phyloP scores from a whole-genome alignment of 345 rosid species.

The Anacardium occidentale region DNA sequence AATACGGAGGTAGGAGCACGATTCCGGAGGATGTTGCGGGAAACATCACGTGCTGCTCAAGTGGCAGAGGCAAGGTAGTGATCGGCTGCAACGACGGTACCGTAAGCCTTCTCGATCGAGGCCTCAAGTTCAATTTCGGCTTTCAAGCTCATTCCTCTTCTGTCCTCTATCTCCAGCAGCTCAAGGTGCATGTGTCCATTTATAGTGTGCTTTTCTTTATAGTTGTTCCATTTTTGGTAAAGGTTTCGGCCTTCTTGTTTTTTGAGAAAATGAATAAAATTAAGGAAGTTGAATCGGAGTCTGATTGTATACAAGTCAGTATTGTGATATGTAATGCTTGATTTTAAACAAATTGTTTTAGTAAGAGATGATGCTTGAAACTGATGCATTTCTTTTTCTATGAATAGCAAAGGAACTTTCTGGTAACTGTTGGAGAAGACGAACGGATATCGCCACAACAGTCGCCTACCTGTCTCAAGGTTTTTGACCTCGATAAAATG shows the following conservation, averaged over 20 bases:
- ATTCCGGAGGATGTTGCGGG: slow-evolving; percentile 86
- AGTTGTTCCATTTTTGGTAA: not conserved
- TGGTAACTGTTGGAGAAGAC: slow-evolving; percentile 88
- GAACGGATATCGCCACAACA: slow-evolving; percentile 76
- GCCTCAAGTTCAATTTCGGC: slow-evolving; percentile 80
- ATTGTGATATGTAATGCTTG: too few relatives aligned
- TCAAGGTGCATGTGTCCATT: slow-evolving; percentile 51
- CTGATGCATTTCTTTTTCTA: not conserved
- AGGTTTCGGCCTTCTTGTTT: not conserved
- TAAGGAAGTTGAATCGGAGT: not conserved
- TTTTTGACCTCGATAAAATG: slow-evolving; percentile 85
- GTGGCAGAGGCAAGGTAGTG: slow-evolving; percentile 94
- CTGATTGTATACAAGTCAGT: too few relatives aligned
- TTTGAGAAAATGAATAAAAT: too few relatives aligned
- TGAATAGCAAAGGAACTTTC: slow-evolving; percentile 84
- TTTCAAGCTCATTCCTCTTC: slow-evolving; percentile 87
- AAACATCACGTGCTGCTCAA: slow-evolving; percentile 73
- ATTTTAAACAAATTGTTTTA: too few relatives aligned
- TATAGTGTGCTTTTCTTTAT: not conserved
- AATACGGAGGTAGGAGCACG: slow-evolving; percentile 66
- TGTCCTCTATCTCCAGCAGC: slow-evolving; percentile 86
- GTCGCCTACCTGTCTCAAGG: slow-evolving; percentile 83
- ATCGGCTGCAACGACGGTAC: slow-evolving; percentile 87
- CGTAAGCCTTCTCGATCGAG: slow-evolving; percentile 91
- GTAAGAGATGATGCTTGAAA: not conserved